These are phyloP conservation scores for Cyclotella baltica DNA, from an alignment of 108 stramenopile species.

Conservation along the genomic window DNA sequence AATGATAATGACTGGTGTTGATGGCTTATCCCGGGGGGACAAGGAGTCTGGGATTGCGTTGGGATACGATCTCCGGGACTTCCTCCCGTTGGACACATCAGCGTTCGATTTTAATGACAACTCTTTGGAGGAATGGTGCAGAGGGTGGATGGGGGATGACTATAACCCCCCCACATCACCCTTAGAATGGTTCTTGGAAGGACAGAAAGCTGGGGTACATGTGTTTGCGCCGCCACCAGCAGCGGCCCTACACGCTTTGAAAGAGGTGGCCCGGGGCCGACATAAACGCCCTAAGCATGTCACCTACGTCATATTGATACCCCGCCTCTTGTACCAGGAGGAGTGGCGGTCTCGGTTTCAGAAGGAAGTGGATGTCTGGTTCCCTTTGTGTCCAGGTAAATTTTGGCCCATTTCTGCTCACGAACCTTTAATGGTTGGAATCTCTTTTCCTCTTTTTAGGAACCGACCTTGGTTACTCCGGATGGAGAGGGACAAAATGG, in stretches of 20 bases:
- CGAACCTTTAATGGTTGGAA: background rate
- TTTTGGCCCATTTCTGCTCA: background rate
- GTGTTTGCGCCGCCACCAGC: background rate
- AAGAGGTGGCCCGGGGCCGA: background rate
- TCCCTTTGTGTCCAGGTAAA: background rate
- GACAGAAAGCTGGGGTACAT: background rate
- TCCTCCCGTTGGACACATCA: background rate
- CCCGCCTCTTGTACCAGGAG: background rate
- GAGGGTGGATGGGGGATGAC: background rate
- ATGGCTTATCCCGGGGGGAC: slow-evolving; percentile 21
- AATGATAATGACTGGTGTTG: slow-evolving; percentile 32
- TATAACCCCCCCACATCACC: background rate
- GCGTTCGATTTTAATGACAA: background rate
- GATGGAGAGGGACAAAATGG: too few relatives aligned
- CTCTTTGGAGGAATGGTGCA: background rate
- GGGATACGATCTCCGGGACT: background rate
- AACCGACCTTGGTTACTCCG: background rate
- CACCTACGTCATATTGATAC: background rate
- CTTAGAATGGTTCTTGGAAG: background rate
- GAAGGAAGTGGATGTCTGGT: background rate
- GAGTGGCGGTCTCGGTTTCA: too few relatives aligned
- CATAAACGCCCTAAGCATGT: background rate
- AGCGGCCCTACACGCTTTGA: background rate
- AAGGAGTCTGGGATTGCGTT: background rate
- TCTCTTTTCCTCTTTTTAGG: background rate